Conservation (phyloP, 257 asterid genomes). For the Forsythia suspensa region DNA sequence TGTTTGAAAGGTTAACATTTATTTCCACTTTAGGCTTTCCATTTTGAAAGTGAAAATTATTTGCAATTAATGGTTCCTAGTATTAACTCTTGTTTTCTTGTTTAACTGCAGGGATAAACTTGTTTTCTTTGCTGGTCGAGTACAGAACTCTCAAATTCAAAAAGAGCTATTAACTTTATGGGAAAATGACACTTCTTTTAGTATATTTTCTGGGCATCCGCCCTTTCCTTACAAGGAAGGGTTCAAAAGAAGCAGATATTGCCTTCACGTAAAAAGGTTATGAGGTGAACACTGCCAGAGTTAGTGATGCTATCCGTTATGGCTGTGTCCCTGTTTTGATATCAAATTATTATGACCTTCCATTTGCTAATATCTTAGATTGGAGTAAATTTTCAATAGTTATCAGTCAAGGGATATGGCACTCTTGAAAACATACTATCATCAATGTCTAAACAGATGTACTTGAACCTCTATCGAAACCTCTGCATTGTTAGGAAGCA, state of each 20-base stretch:
- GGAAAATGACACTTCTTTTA: slow-evolving; percentile 58
- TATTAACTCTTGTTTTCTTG: neutral
- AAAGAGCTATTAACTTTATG: slow-evolving; percentile 48
- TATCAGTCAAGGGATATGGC: slow-evolving; percentile 49
- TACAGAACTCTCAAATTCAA: slow-evolving; percentile 58
- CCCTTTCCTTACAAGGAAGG: slow-evolving; percentile 66
- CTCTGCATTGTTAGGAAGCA: slow-evolving; percentile 60
- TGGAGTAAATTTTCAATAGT: slow-evolving; percentile 73
- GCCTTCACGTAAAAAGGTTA: slow-evolving; percentile 83
- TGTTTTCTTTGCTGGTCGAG: slow-evolving; percentile 73
- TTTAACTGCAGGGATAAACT: slow-evolving; percentile 51
- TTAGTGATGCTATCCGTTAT: slow-evolving; percentile 70
- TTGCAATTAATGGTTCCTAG: neutral
- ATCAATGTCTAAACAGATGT: slow-evolving; percentile 46
- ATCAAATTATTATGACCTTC: slow-evolving; percentile 80
- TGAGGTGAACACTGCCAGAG: slow-evolving; percentile 85
- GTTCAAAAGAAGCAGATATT: slow-evolving; percentile 65
- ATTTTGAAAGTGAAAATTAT: neutral
- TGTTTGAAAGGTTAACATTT: neutral
- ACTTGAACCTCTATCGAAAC: slow-evolving; percentile 48
- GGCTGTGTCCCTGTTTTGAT: slow-evolving; percentile 78
- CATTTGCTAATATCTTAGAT: slow-evolving; percentile 63
- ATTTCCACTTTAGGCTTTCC: no score
- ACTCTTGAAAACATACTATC: slow-evolving; percentile 45
- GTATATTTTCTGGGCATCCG: slow-evolving; percentile 50